Base-by-base conservation (phyloP, 202 grass and related monocot species). In the Panicum virgatum region DNA sequence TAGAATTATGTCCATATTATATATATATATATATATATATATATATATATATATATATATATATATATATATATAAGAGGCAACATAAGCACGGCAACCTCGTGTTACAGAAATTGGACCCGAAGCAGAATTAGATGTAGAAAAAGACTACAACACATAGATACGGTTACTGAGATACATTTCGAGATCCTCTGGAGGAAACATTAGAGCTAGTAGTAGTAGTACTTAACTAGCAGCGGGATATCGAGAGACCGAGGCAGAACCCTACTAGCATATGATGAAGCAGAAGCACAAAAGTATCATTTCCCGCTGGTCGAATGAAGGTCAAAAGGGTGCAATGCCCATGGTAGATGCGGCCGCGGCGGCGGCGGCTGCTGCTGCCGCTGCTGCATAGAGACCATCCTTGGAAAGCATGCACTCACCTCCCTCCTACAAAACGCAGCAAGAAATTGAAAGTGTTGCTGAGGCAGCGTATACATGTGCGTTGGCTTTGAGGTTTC, bases 361-460 rank as follows among this genome's bases (percentile, higher is more conserved):
- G 0, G 91, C 89, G 0, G 92, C 83, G 13, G 44, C 44, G 11
- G 32, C 32, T 0, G 90, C 83, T 0, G 89, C 92, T 5, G 90
- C 90, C 0, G 88, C 89, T 12, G 89, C 92, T 5, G 87, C 85
- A 52, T 94, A 94, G 85, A 92, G 81, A 7, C 89, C 82, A 46
- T 92, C 89, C 82, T 84, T 94, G 85, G 88, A 88, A 72, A 90
- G 85, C 83, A 90, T 79, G 85, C 87, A 90, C 46, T 91, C 89
- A 45, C 63, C 66, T 47, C 77, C 86, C 4, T 85, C 82, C 86
- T 83, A 40, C 37, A 50, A 56, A 83, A 47, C 16, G 62, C 6
- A 80, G 7, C 2, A 30, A 62, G 23, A 67, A 72, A 43, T 8
- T 32, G 26, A 14, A 29, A 80, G 7, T 62, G 30, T 69, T 22